Evolutionary conservation across 805 yeast species (phyloP).

Genomic region (Schwanniomyces polymorphus): DNA sequence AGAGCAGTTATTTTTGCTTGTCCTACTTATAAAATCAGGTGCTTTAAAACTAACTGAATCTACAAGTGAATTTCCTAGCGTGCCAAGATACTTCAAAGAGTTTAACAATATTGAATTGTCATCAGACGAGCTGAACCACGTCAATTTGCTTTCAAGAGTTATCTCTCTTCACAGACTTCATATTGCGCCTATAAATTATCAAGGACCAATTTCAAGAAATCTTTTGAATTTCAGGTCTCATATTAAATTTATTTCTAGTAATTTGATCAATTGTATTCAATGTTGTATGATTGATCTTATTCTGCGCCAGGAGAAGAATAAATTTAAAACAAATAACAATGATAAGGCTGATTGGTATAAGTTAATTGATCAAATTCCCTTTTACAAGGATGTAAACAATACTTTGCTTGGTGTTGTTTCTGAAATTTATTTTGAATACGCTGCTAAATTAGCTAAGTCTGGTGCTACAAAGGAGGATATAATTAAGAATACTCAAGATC

Average conservation of each 20-base stretch:
- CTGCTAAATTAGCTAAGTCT: slow-evolving; percentile 26
- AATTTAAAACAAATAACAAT: slow-evolving; percentile 44
- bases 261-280: slow-evolving; percentile 56
- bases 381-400: slow-evolving; percentile 53
- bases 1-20: slow-evolving; percentile 47
- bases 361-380: slow-evolving; percentile 61
- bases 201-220: slow-evolving; percentile 70
- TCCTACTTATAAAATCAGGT: slow-evolving; percentile 42
- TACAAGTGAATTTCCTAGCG: slow-evolving; percentile 31
- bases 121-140: slow-evolving; percentile 36
- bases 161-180: slow-evolving; percentile 36
- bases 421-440: slow-evolving; percentile 51
- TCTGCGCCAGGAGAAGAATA: slow-evolving; percentile 45
- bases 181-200: slow-evolving; percentile 50
- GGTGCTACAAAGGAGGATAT: slow-evolving; percentile 25
- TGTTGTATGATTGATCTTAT: slow-evolving; percentile 48
- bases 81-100: slow-evolving; percentile 31
- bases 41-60: slow-evolving; percentile 40
- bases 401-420: slow-evolving; percentile 63
- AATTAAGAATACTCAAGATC: slow-evolving; percentile 24
- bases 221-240: slow-evolving; percentile 68
- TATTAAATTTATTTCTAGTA: slow-evolving; percentile 50
- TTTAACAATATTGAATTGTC: slow-evolving; percentile 35
- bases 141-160: slow-evolving; percentile 36
- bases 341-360: slow-evolving; percentile 57